Conservation (phyloP, 192 early-diverging fungal genomes). For the Backusella circina region DNA sequence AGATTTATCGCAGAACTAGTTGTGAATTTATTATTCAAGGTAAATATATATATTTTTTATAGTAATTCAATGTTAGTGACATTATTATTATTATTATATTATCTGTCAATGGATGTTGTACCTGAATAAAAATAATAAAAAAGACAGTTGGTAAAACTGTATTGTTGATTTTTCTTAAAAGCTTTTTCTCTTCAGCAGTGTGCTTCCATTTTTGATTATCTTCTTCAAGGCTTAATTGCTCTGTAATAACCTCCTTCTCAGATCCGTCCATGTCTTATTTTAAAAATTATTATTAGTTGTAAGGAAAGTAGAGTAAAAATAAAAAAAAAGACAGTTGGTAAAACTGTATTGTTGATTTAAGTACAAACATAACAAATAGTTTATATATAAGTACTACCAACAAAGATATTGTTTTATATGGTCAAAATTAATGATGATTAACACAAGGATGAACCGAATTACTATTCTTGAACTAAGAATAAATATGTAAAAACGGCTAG, state of each 20-base stretch:
- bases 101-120: not conserved
- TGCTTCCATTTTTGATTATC: not conserved
- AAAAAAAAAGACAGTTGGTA: not conserved
- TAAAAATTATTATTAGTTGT: not conserved
- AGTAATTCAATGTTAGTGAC: not conserved
- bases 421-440: too few relatives aligned
- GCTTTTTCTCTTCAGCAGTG: not conserved
- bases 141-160: not conserved
- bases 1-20: conserved; percentile 29
- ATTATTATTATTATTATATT: not conserved
- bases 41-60: not conserved
- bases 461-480: too few relatives aligned
- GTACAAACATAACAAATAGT: too few relatives aligned
- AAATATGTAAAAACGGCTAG: too few relatives aligned
- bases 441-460: too few relatives aligned
- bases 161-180: not conserved
- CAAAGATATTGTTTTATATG: too few relatives aligned
- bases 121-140: conserved; percentile 5
- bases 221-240: not conserved
- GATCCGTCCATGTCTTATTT: not conserved
- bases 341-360: too few relatives aligned
- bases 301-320: not conserved
- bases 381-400: too few relatives aligned
- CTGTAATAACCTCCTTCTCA: not conserved
- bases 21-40: not conserved